Evolutionary conservation across 345 rosid genomes (phyloP).

Genomic region (Pistacia integerrima): DNA sequence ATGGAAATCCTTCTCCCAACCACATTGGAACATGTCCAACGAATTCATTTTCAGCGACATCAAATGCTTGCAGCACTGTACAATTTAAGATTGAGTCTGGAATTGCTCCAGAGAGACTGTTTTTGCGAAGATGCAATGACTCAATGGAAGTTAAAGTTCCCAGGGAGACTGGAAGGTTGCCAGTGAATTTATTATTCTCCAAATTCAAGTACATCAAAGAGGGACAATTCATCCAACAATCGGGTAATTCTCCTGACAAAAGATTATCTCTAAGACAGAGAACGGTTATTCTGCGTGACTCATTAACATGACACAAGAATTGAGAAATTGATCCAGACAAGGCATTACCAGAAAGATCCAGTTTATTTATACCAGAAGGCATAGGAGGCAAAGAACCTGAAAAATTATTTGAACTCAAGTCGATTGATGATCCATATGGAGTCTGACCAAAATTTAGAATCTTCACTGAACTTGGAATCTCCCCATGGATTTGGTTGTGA

Average conservation of each 20-base stretch:
- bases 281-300: neutral
- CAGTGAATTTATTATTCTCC: constrained; percentile 4
- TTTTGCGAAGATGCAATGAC: neutral
- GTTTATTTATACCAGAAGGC: constrained; percentile 6
- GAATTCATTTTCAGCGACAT: neutral
- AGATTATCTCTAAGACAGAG: constrained; percentile 42
- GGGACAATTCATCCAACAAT: constrained; percentile 23
- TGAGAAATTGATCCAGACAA: constrained; percentile 34
- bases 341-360: constrained; percentile 42
- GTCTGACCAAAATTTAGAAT: constrained; percentile 13
- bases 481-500: constrained; percentile 31
- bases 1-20: neutral
- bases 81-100: neutral
- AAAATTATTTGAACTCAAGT: constrained; percentile 24
- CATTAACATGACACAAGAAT: constrained; percentile 24
- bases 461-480: too few relatives aligned
- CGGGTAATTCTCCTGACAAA: constrained; percentile 29
- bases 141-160: neutral
- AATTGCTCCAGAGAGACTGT: neutral
- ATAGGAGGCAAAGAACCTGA: constrained; percentile 19
- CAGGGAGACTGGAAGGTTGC: constrained; percentile 7
- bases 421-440: constrained; percentile 3
- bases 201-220: constrained; percentile 1
- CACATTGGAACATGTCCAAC: constrained; percentile 11
- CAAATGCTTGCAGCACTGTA: neutral